Evolutionary conservation across 768 basidiomycete species (phyloP), one percentile per base, ranked within the genome.

Genomic region (Leccinum variicolor): DNA sequence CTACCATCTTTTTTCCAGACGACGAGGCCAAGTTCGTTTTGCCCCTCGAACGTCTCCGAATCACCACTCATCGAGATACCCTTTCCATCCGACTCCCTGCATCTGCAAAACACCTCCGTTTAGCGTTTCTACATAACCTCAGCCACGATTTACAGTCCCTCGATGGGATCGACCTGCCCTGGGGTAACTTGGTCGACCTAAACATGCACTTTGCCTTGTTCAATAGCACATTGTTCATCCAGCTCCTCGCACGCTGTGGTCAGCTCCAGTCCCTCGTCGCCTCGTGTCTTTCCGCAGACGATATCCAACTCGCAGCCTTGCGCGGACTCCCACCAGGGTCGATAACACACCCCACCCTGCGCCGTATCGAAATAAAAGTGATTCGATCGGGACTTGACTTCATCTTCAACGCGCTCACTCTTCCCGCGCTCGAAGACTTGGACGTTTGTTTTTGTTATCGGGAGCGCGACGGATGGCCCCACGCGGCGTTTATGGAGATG

Each of bases 361-460:
- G 53, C 28, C 66, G 65, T 47, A 52, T 72, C 45, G 71, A 72
- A n/a, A 60, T 73, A 50, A 72, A 70, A 19, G 64, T 72, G 34
- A 62, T 69, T 25, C 64, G 64, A 13, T 65, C 63, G 4, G 67
- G 69, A 26, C 61, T 72, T 6, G 65, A 58, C 29, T 21, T 15
- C 1, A 41, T 72, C 10, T 65, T 72, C 2, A 33, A 26, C 34
- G 57, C 57, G 1, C 59, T 72, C 29, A 60, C 62, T 0, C 50
- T 72, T 28, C 70, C 71, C 13, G 63, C 61, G 11, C 64, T 72
- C 25, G 68, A 72, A 19, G 72, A 73, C 26, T 60, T 72, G 26
- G 71, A 74, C 21, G 48, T 72, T 6, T 70, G 66, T 25, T 72
- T 74, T 46, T 72, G 68, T 23, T 68, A 62, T 41, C 66, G 66